phyloP scores from a whole-genome alignment of 1,139 yeast genomes.

The Zhuliangozyma parablackwelliae region DNA sequence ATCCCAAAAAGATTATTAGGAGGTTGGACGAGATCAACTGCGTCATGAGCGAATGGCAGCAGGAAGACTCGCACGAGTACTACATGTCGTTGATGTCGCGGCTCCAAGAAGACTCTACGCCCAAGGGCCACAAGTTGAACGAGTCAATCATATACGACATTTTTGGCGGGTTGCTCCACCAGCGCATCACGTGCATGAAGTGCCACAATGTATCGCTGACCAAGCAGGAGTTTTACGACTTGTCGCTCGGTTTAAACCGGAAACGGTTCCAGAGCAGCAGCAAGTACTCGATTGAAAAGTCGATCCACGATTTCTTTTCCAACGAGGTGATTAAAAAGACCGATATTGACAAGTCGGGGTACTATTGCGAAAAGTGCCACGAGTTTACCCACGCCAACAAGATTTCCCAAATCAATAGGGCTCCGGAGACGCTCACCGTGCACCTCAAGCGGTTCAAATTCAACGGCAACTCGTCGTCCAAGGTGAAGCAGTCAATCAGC shows the following conservation, averaged over 20 bases:
- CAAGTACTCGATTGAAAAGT: constrained; percentile 61
- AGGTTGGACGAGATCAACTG: constrained; percentile 84
- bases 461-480: constrained; percentile 70
- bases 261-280: constrained; percentile 17
- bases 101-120: constrained; percentile 88
- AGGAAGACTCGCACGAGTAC: constrained; percentile 96
- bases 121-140: constrained; percentile 78
- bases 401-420: constrained; percentile 64
- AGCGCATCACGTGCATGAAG: constrained; percentile 73
- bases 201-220: constrained; percentile 85
- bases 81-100: constrained; percentile 86
- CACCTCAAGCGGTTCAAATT: constrained; percentile 90
- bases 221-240: constrained; percentile 89
- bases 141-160: constrained; percentile 84
- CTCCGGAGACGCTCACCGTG: constrained; percentile 84
- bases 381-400: constrained; percentile 74
- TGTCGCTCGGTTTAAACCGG: constrained; percentile 67
- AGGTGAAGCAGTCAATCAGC: constrained; percentile 80
- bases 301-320: constrained; percentile 75
- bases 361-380: constrained; percentile 84
- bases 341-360: constrained; percentile 59
- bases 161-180: constrained; percentile 86
- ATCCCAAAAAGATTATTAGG: constrained; percentile 70
- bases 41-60: constrained; percentile 96
- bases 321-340: constrained; percentile 73